Evolutionary conservation across 1,284 basidiomycete genomes (phyloP), one percentile per base, ranked within the genome.

Genomic region (Apiotrichum domesticum): DNA sequence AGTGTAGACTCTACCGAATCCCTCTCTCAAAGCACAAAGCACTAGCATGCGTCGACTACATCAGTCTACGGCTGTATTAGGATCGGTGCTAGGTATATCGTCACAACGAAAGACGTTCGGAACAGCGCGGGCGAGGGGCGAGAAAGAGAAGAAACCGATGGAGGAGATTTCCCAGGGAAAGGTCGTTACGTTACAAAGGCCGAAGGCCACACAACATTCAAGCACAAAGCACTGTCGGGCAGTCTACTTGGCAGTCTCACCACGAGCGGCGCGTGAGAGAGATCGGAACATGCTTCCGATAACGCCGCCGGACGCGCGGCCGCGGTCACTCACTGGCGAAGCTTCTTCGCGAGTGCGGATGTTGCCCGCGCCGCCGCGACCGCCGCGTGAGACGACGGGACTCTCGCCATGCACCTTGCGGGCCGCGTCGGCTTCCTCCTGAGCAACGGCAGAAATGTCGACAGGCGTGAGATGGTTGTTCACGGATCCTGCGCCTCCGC

Each of bases 401-500:
- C 59, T 45, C 21, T 73, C 70, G 29, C 63, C 64, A 52, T 71
- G 66, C 9, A 73, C 51, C 62, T 71, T 74, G 49, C 59, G 61
- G 53, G 67, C 56, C 10, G 74, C 73, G 39, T 72, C 74, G 35
- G 65, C 63, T 57, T 76, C 74, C 48, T 75, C 71, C 15, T 68
- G 54, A 8, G 66, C 61, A 40, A 73, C 63, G 49, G 58, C 60
- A 37, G 63, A 55, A 44, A 71, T 48, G 52, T 73, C 70, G n/a
- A 65, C 61, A 21, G 62, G 59, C 13, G 52, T 44, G 35, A 62
- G 56, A 21, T 57, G 55, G 7, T 61, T 57, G n/a, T 60, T 61
- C 41, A 73, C 51, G 42, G 71, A 73, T 29, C 75, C 75, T 1
- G 64, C 67, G 32, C 75, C 75, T 35, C 74, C 74, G 58, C 70